Percentiles rank a stretch among this genome's conserved stretches.
Evolutionary conservation across 768 basidiomycete species (phyloP).

Genomic region (Dictyophora rubrovolvata): DNA sequence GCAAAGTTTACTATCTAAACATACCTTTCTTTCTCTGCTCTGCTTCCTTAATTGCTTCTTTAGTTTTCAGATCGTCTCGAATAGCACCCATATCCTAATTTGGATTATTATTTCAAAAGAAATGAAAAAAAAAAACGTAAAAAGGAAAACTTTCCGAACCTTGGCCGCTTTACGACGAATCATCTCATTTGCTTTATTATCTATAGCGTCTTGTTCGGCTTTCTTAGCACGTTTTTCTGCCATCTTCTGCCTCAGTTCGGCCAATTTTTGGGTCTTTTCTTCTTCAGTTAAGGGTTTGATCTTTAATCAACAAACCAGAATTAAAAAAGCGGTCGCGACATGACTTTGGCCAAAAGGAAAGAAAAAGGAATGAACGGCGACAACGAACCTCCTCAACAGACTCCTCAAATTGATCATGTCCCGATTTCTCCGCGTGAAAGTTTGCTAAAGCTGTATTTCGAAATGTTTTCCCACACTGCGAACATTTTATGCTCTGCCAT

Average conservation of each 20-base stretch:
- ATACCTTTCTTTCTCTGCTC: constrained; percentile 71
- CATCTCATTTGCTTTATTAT: constrained; percentile 62
- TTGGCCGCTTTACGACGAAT: constrained; percentile 81
- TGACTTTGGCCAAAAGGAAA: background rate
- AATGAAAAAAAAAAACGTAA: constrained; percentile 7
- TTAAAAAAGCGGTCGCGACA: background rate
- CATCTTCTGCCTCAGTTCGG: constrained; percentile 72
- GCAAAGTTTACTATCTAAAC: constrained; percentile 6
- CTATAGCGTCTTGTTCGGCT: constrained; percentile 62
- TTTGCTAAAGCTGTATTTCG: constrained; percentile 78
- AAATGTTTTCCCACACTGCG: constrained; percentile 79
- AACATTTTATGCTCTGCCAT: constrained; percentile 70
- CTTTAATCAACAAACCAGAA: constrained; percentile 26
- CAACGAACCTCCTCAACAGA: constrained; percentile 76
- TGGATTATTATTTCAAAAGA: background rate
- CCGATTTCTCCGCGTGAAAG: constrained; percentile 90
- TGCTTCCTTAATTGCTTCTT: constrained; percentile 76
- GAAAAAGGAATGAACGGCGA: constrained; percentile 2
- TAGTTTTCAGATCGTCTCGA: constrained; percentile 66
- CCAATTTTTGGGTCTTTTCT: constrained; percentile 75
- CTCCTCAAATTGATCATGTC: constrained; percentile 94
- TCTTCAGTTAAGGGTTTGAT: constrained; percentile 93
- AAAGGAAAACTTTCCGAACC: too few species aligned
- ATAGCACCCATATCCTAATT: constrained; percentile 58
- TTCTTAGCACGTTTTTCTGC: constrained; percentile 67